Percentiles rank a stretch among this genome's conserved stretches.
phyloP scores from a whole-genome alignment of 805 yeast species.

The Sugiyamaella mastotermitis region DNA sequence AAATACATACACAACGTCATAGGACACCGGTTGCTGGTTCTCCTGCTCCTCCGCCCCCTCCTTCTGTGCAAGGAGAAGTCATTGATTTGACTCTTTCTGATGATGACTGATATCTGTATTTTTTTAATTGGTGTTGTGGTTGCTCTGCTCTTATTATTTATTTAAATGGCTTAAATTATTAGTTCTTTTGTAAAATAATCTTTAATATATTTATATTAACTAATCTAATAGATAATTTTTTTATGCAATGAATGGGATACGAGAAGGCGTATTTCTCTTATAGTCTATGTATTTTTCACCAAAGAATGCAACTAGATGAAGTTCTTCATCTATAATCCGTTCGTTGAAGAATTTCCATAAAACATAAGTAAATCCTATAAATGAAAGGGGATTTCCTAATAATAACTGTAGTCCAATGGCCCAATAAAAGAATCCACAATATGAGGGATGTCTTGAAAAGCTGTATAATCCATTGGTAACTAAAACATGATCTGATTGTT shows the following conservation, averaged over 20 bases:
- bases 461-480: slow-evolving; percentile 72
- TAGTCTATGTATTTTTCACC: slow-evolving; percentile 59
- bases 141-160: not conserved
- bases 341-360: slow-evolving; percentile 62
- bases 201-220: not conserved
- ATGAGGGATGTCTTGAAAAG: slow-evolving; percentile 77
- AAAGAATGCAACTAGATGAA: slow-evolving; percentile 57
- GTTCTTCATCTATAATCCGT: slow-evolving; percentile 69
- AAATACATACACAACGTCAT: too few relatives aligned
- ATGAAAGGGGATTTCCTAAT: slow-evolving; percentile 59
- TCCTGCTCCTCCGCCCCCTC: too few relatives aligned
- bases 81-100: too few relatives aligned
- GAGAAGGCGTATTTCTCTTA: slow-evolving; percentile 41
- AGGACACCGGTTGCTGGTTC: too few relatives aligned
- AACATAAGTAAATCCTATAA: slow-evolving; percentile 46
- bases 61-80: too few relatives aligned
- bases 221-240: not conserved
- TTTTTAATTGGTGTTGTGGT: too few relatives aligned
- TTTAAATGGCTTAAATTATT: too few relatives aligned
- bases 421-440: slow-evolving; percentile 91
- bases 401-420: slow-evolving; percentile 77
- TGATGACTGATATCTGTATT: too few relatives aligned
- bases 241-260: slow-evolving; percentile 56
- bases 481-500: slow-evolving; percentile 51
- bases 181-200: too few relatives aligned